Evolutionary conservation across 2,329 filamentous ascomycete species (phyloP), one percentile per base, ranked within the genome.

Genomic region (Penicillium capsulatum): DNA sequence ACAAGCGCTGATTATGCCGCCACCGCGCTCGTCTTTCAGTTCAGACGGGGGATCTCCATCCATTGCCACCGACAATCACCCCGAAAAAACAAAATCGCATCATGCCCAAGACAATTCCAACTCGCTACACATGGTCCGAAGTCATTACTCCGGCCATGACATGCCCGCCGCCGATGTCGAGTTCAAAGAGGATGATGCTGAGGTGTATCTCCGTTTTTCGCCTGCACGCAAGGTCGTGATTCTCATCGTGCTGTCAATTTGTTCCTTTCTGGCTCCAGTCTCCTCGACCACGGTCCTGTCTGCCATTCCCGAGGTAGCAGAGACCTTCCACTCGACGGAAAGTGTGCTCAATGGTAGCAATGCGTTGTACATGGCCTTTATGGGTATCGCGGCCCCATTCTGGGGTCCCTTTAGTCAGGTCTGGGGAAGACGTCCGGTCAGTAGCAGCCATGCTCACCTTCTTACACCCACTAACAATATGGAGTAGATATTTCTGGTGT

Each of bases 251-350:
- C 66, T 90, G 36, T 82, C 84, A 0, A 86, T 83, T 57, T 88
- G 84, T 64, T 80, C 82, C 17, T 87, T 91, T 48, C 69, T 91
- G 31, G 81, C 86, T 1, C 86, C 86, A 0, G 77, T 87, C 16
- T 84, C 80, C 2, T 86, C 80, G 27, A 90, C 85, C 0, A 81
- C 82, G 1, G 79, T 90, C 7, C 65, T 91, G 9, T 75, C 84
- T 1, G 86, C 84, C 2, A 78, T 84, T 1, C 84, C 85, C 1
- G 85, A 91, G 60, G 80, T 91, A 4, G 83, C 84, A 2, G 60
- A 59, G 3, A 80, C 77, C 6, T 87, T 77, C 58, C 48, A 69
- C 27, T 86, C 82, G 0, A 83, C 77, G 0, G 82, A 81, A 4
- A 76, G 76, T 7, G 75, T 88, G 40, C 80, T 90, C 59, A 86